A percentile compares a stretch with the other conserved stretches of the same genome.
Evolutionary conservation across 345 rosid genomes (phyloP).

Genomic region (Eutrema heterophyllum): DNA sequence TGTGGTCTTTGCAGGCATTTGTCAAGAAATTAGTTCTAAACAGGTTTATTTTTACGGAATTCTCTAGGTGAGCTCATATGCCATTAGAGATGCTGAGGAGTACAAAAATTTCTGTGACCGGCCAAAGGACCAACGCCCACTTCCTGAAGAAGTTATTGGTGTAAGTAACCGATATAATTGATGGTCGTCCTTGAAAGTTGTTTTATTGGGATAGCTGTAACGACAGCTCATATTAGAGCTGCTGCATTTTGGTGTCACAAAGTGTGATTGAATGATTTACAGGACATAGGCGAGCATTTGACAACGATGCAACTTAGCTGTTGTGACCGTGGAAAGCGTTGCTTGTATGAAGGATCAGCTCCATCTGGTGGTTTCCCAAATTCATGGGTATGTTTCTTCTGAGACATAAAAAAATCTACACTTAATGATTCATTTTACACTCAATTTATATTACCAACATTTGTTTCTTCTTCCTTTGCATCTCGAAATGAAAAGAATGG

Average conservation of each 20-base stretch:
- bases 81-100: conserved; percentile 82
- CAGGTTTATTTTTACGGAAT: background rate
- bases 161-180: conserved; percentile 38
- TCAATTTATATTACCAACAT: background rate
- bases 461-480: background rate
- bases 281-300: conserved; percentile 84
- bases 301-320: conserved; percentile 68
- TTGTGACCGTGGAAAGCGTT: conserved; percentile 76
- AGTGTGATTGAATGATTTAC: conserved; percentile 11
- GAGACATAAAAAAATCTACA: background rate
- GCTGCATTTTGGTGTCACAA: background rate
- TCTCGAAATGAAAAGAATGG: conserved; percentile 44
- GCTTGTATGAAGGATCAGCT: conserved; percentile 79
- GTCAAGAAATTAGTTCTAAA: background rate
- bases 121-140: conserved; percentile 75
- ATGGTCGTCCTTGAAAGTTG: background rate
- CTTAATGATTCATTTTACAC: background rate
- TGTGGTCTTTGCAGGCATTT: background rate
- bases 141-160: conserved; percentile 83
- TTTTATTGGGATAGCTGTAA: background rate
- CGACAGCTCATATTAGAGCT: background rate
- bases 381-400: conserved; percentile 57
- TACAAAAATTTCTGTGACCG: conserved; percentile 86
- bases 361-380: conserved; percentile 82
- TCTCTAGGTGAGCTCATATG: conserved; percentile 58